A percentile compares a stretch with the other conserved stretches of the same genome.
Conservation (phyloP, 352 stramenopile species). For the Pythium grandisporangium region DNA sequence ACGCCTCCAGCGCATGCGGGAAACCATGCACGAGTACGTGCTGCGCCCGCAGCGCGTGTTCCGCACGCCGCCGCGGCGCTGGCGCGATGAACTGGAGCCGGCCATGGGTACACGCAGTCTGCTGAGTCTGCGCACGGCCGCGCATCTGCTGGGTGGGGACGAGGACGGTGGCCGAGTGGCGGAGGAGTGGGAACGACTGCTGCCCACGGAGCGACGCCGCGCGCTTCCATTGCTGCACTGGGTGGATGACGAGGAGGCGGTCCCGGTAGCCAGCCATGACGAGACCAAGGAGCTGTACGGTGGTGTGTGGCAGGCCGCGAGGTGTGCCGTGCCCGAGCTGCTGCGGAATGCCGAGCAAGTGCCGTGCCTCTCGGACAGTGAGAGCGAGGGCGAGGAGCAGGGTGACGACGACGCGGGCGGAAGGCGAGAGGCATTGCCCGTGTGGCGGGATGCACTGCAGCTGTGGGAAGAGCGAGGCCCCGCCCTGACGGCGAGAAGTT, state of each 20-base stretch:
- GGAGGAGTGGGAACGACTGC: too few relatives aligned
- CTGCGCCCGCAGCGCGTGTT: constrained; percentile 44
- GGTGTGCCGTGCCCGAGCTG: constrained; percentile 21
- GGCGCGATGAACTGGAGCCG: constrained; percentile 20
- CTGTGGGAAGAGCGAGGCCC: constrained; percentile 20
- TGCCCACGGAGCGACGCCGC: constrained; percentile 14
- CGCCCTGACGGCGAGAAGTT: too few relatives aligned
- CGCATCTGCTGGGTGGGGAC: constrained; percentile 9
- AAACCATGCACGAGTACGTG: constrained; percentile 38
- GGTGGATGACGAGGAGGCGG: neutral
- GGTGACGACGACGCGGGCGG: constrained; percentile 2
- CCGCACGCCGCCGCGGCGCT: constrained; percentile 23
- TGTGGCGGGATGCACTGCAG: constrained; percentile 21
- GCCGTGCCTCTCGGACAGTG: constrained; percentile 57
- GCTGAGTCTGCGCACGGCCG: constrained; percentile 9
- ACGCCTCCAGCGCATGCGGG: constrained; percentile 18
- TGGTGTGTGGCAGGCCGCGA: constrained; percentile 34
- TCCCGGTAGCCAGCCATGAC: neutral
- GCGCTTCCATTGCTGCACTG: constrained; percentile 12
- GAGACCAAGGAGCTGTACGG: constrained; percentile 5
- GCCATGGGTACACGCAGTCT: constrained; percentile 34
- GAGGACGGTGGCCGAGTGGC: too few relatives aligned
- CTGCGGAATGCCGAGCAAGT: constrained; percentile 27
- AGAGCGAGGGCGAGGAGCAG: constrained; percentile 60
- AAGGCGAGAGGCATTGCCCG: constrained; percentile 5